Conservation (phyloP, 768 basidiomycete species). For the Gloeopeniophorella convolvens region DNA sequence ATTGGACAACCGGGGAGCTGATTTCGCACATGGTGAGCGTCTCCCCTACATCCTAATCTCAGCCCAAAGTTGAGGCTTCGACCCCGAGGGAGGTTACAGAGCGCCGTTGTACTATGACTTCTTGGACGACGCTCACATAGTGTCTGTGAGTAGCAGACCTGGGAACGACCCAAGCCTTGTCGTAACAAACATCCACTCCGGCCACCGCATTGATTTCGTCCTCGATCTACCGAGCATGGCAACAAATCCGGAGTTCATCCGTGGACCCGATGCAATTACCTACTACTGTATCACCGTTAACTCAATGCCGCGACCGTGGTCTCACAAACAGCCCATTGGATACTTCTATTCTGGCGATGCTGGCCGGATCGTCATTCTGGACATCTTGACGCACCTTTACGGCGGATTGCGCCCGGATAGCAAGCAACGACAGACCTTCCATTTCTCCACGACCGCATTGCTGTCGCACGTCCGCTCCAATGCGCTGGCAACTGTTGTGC, state of each 20-base stretch:
- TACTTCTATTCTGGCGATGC: neutral
- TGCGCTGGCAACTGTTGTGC: neutral
- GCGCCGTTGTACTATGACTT: neutral
- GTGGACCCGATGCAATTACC: neutral
- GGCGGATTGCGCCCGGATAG: neutral
- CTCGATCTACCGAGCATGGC: too few relatives aligned
- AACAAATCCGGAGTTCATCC: neutral
- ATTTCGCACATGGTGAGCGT: neutral
- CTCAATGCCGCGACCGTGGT: neutral
- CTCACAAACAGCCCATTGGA: neutral
- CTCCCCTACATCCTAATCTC: neutral
- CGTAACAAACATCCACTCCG: neutral
- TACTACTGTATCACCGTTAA: neutral
- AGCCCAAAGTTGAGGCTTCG: neutral
- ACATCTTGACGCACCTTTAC: neutral
- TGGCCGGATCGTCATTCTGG: neutral
- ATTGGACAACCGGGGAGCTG: neutral
- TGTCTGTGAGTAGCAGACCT: neutral
- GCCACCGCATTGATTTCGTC: neutral
- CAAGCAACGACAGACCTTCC: neutral
- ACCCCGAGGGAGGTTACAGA: neutral
- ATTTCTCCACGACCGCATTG: neutral
- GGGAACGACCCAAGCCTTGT: neutral
- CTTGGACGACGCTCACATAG: neutral
- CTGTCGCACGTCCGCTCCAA: slow-evolving; percentile 1